Percentiles rank a stretch among this genome's conserved stretches.
Conservation (phyloP, 352 stramenopile genomes). For the Phytophthora capsici region DNA sequence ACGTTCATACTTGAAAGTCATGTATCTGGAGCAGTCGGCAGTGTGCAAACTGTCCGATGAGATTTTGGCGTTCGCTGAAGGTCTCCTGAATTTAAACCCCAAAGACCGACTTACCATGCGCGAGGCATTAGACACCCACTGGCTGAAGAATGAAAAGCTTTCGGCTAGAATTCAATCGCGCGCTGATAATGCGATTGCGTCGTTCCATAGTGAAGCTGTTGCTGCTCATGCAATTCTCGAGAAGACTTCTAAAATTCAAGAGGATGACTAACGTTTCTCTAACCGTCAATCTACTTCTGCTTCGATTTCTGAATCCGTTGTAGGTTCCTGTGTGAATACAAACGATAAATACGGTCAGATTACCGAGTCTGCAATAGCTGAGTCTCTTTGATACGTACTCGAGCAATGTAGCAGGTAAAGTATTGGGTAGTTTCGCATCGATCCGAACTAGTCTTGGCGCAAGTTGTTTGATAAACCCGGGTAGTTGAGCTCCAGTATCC, state of each 20-base stretch:
- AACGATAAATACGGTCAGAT: no score
- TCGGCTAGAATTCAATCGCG: constrained; percentile 8
- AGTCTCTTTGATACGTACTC: no score
- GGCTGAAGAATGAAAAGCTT: constrained; percentile 37
- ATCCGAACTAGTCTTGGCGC: no score
- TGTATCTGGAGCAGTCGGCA: constrained; percentile 70
- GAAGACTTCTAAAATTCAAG: neutral
- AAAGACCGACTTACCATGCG: constrained; percentile 73
- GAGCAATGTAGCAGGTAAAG: no score
- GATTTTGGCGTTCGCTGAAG: constrained; percentile 81
- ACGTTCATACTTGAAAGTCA: constrained; percentile 58
- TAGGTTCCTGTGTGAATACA: no score
- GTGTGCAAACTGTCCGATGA: constrained; percentile 64
- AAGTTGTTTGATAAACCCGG: no score
- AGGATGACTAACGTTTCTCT: neutral
- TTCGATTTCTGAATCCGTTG: no score
- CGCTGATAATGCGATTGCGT: constrained; percentile 15
- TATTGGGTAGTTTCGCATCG: no score
- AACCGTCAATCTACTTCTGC: no score
- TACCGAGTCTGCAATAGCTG: no score
- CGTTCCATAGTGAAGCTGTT: constrained; percentile 18
- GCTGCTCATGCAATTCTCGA: constrained; percentile 1
- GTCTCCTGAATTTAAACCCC: constrained; percentile 87
- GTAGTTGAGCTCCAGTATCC: no score
- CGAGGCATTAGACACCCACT: constrained; percentile 74